These are phyloP conservation scores for Dendrobium nobile DNA, from an alignment of 106 monocot species.

Conservation along the genomic window DNA sequence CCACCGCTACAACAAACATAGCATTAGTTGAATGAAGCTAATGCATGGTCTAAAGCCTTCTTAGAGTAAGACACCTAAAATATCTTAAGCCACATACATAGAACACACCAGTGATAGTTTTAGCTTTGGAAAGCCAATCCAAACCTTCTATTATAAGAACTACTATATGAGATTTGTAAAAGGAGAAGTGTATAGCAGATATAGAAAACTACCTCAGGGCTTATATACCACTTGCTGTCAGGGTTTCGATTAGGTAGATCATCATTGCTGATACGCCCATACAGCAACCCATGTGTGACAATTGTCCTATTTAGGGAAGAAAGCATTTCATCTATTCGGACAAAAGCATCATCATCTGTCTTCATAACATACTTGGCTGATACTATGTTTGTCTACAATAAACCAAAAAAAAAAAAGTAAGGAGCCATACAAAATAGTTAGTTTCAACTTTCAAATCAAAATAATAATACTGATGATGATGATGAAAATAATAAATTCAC, in stretches of 20 bases:
- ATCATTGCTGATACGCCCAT: constrained; percentile 52
- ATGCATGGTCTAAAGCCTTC: not conserved
- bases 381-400: constrained; percentile 39
- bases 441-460: not conserved
- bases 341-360: constrained; percentile 58
- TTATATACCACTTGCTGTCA: constrained; percentile 76
- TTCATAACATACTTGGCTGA: constrained; percentile 57
- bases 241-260: constrained; percentile 43
- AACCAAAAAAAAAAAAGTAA: not conserved
- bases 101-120: not conserved
- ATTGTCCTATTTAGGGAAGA: constrained; percentile 34
- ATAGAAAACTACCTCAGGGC: constrained; percentile 39
- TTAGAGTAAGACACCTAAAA: not conserved
- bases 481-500: constrained; percentile 22
- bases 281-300: constrained; percentile 39
- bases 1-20: not conserved
- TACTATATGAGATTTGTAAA: not conserved
- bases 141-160: not conserved
- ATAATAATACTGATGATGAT: not conserved
- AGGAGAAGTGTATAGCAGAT: not conserved
- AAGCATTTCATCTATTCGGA: constrained; percentile 51
- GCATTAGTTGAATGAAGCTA: not conserved
- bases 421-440: not conserved
- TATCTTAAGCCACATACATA: not conserved
- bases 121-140: not conserved